Base-by-base conservation (phyloP, 2,329 filamentous ascomycete genomes). In the Lasiodiplodia sp. region DNA sequence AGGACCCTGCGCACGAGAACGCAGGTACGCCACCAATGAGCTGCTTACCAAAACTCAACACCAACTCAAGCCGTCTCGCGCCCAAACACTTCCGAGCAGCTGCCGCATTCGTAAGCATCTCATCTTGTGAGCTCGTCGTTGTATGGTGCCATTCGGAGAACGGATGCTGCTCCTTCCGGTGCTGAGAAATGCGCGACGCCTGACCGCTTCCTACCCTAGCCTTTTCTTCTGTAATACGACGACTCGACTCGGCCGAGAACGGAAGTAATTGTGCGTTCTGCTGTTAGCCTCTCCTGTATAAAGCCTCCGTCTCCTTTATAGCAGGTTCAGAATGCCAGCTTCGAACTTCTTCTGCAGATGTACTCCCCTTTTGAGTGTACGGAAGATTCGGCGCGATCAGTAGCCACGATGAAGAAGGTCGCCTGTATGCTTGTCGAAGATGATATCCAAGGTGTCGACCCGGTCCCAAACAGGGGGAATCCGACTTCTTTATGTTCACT, bases 141-240 rank as follows among this genome's bases (percentile, higher is more conserved):
- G 4, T 28, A 31, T 11, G 6, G 25, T 25, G 25, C 3, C 47
- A 37, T 34, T 11, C 40, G 58, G 38, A 18, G 14, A 14, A 8
- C 58, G 58, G 58, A 49, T n/a, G 16, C 18, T 11, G 58, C 23
- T 21, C 11, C 58, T 34, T 49, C 58, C 58, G 56, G 58, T 62
- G 58, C 58, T 62, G 58, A 62, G 40, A 62, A 62, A 62, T 62
- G 14, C 37, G 25, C 31, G 4, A 34, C 18, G 21, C 55, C 14
- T 55, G 25, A n/a, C 55, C 38, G 31, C 38, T 38, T 16, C 55
- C 4, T 31, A 57, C 4, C 12, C n/a, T 34, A 6, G 10, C 5
- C 34, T 38, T 38, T 14, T 10, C 55, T 8, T 38, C 12, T 44
- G n/a, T n/a, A n/a, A 38, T n/a, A 60, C 23, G 11, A n/a, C 21